Percentiles rank a stretch among this genome's conserved stretches.
These are phyloP conservation scores for Macrophomina pseudophaseolina DNA, from an alignment of 2,329 filamentous ascomycete species.

Conservation along the genomic window DNA sequence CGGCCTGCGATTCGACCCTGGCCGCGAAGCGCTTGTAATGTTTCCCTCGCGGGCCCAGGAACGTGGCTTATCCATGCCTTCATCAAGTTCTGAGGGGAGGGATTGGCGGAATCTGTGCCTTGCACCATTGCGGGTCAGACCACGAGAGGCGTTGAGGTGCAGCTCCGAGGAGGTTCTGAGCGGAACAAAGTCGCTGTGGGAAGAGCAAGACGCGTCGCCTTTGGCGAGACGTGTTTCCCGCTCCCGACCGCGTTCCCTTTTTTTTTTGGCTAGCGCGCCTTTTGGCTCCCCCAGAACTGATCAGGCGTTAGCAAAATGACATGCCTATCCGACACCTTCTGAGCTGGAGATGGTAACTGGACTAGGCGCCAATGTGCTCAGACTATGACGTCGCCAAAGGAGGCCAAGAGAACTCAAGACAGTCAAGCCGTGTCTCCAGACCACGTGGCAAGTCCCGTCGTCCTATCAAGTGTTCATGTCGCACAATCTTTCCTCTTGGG, in stretches of 20 bases:
- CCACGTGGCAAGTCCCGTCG: background rate
- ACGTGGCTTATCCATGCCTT: conserved; percentile 5
- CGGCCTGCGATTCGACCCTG: background rate
- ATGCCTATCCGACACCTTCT: no score
- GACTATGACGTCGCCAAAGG: background rate
- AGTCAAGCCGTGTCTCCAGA: background rate
- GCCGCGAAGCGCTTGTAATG: background rate
- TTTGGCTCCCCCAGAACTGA: background rate
- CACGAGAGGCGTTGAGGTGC: background rate
- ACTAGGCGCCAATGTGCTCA: no score
- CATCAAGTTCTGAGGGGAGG: background rate
- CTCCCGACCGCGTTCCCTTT: background rate
- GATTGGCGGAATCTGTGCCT: background rate
- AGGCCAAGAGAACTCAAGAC: background rate
- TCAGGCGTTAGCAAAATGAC: no score
- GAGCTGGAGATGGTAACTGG: no score
- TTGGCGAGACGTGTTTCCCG: conserved; percentile 9
- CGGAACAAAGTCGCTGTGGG: background rate
- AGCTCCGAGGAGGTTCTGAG: background rate
- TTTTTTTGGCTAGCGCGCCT: background rate
- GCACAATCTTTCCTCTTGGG: no score
- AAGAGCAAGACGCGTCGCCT: background rate
- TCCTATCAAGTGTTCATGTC: no score
- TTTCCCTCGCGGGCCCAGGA: conserved; percentile 1
- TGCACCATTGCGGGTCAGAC: background rate